Base-by-base conservation (phyloP, 2,329 filamentous ascomycete species). In the Alternaria gaisen region DNA sequence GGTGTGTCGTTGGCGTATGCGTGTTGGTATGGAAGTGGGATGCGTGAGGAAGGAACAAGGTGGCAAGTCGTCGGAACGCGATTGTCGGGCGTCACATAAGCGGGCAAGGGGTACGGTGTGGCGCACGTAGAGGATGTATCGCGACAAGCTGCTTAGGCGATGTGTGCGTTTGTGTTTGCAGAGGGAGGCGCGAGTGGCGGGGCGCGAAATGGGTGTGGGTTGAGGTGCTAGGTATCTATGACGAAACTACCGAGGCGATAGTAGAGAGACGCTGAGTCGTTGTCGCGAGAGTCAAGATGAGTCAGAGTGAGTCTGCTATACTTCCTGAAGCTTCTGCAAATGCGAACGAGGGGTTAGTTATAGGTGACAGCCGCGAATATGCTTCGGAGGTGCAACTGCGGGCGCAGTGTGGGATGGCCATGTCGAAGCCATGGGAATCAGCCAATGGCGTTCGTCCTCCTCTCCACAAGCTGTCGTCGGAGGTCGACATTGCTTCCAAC, bases 241-340 rank as follows among this genome's bases (percentile, higher is more conserved):
- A 76, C 72, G 74, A 75, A 71, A 64, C 64, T 67, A 61, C 68
- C 65, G 69, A 69, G 69, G 68, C 64, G 72, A 70, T 62, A 56
- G 56, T n/a, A 54, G 56, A 20, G 57, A 55, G 58, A 57, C 30
- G 57, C 38, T 52, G 58, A 34, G 55, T 54, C 52, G 61, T 52
- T 38, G 63, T 64, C 55, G 63, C 61, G 53, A 60, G 50, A 41
- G 52, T 51, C 22, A 55, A 22, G 57, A 54, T 71, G 70, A 70
- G 66, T 68, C 66, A 69, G 60, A 64, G 24, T 60, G 56, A 57
- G 43, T 47, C 43, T 52, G 43, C 20, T 51, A n/a, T 53, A 53
- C n/a, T 40, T 62, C 12, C 53, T 63, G 51, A 28, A 66, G 58
- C 44, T 64, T 63, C 36, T 53, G 41, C 41, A 41, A 48, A 57